A percentile compares a stretch with the other conserved stretches of the same genome.
Conservation (phyloP, 2,329 filamentous ascomycete species). For the Mycosphaerella sp. region DNA sequence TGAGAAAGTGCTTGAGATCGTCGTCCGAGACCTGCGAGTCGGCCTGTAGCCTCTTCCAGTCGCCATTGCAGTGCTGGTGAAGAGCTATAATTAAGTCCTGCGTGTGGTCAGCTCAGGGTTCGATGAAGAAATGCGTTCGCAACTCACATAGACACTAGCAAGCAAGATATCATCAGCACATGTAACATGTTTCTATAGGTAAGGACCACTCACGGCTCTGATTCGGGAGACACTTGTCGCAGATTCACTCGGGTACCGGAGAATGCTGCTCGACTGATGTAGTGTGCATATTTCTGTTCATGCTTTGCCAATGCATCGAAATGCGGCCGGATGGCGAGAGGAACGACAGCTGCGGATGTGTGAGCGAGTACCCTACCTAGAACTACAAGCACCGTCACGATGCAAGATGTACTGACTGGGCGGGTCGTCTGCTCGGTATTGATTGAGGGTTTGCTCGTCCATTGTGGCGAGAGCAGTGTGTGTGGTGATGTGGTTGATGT, state of each 20-base stretch:
- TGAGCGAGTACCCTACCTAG: too few relatives aligned
- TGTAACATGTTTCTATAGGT: neutral
- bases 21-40: slow-evolving; percentile 39
- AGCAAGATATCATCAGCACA: too few relatives aligned
- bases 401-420: slow-evolving; percentile 51
- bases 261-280: slow-evolving; percentile 60
- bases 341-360: slow-evolving; percentile 55
- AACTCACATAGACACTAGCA: neutral
- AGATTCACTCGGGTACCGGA: slow-evolving; percentile 49
- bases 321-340: slow-evolving; percentile 84
- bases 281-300: slow-evolving; percentile 85
- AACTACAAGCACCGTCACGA: too few relatives aligned
- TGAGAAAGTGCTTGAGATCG: slow-evolving; percentile 38
- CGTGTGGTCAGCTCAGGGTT: slow-evolving; percentile 29
- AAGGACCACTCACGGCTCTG: slow-evolving; percentile 31
- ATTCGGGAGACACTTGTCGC: slow-evolving; percentile 48
- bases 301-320: slow-evolving; percentile 60
- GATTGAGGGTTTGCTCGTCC: slow-evolving; percentile 45
- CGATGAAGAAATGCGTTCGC: too few relatives aligned
- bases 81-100: slow-evolving; percentile 51
- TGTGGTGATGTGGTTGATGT: neutral
- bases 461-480: slow-evolving; percentile 25
- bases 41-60: slow-evolving; percentile 44
- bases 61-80: slow-evolving; percentile 42
- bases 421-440: slow-evolving; percentile 87